These are phyloP conservation scores for Carnegiea gigantea DNA, from an alignment of 179 eudicot genomes.

Conservation along the genomic window DNA sequence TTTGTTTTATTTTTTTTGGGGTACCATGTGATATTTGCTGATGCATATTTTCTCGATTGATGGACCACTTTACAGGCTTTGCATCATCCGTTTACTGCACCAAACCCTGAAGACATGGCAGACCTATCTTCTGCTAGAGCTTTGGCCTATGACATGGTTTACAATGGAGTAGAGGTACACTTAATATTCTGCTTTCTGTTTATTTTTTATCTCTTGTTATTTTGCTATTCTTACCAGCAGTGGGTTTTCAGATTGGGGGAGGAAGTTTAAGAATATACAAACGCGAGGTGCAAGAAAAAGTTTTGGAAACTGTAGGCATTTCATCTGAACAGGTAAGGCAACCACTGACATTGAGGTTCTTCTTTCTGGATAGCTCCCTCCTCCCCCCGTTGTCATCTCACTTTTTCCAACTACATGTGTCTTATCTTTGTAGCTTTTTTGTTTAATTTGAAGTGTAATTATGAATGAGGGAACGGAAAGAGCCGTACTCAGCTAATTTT, in stretches of 20 bases:
- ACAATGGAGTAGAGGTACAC: constrained; percentile 93
- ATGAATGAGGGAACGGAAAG: not conserved
- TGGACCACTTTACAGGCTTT: constrained; percentile 58
- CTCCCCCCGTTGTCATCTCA: not conserved
- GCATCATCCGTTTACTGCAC: constrained; percentile 99
- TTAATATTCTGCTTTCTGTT: not conserved
- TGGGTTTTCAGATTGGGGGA: constrained; percentile 71
- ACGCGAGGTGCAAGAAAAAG: constrained; percentile 86
- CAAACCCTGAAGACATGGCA: constrained; percentile 85
- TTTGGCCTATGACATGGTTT: constrained; percentile 98
- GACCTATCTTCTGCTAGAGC: constrained; percentile 96
- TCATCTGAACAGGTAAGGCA: constrained; percentile 63
- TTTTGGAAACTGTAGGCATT: constrained; percentile 69
- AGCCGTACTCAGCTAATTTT: not conserved
- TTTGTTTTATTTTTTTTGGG: too few species aligned
- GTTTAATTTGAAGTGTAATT: not conserved
- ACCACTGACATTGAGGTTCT: not conserved
- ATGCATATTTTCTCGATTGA: not conserved
- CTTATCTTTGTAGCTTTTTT: not conserved
- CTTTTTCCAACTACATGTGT: not conserved
- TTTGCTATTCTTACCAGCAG: not conserved
- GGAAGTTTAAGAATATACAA: constrained; percentile 90
- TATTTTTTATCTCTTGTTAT: not conserved
- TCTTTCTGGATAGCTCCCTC: not conserved
- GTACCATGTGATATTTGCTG: not conserved